Conservation (phyloP, 139 green algal species). For the Mesotaenium endlicherianum region DNA sequence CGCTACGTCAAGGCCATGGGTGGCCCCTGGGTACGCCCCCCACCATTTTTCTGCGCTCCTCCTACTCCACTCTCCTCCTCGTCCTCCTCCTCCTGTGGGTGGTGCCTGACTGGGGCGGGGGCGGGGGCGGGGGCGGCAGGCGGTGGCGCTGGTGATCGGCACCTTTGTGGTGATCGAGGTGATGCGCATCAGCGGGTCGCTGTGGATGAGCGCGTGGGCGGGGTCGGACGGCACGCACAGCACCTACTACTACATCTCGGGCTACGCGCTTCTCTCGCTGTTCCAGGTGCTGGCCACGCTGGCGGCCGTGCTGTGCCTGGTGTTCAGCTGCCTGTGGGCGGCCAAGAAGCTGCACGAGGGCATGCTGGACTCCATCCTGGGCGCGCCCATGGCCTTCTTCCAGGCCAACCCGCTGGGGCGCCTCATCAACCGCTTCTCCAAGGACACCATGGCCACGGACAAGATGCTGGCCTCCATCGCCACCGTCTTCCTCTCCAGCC, state of each 20-base stretch:
- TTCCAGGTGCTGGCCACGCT: too few species aligned
- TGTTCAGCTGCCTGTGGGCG: constrained; percentile 21
- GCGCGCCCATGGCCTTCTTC: constrained; percentile 88
- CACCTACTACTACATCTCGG: too few species aligned
- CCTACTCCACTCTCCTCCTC: too few species aligned
- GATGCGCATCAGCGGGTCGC: neutral
- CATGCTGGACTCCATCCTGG: constrained; percentile 62
- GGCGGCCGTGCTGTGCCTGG: too few species aligned
- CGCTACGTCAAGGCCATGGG: constrained; percentile 45
- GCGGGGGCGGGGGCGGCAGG: neutral
- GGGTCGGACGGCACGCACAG: too few species aligned
- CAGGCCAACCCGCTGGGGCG: constrained; percentile 86
- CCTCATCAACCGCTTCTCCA: constrained; percentile 83
- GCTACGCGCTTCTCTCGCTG: too few species aligned
- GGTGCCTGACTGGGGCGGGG: too few species aligned
- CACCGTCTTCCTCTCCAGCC: constrained; percentile 40
- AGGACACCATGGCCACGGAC: constrained; percentile 51
- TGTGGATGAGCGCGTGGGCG: too few species aligned
- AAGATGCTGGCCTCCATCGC: constrained; percentile 34
- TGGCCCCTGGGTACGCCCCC: neutral
- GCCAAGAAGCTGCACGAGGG: constrained; percentile 41
- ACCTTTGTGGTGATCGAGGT: constrained; percentile 34
- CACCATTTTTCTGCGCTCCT: too few species aligned
- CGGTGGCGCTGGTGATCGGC: constrained; percentile 21
- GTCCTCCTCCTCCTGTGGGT: too few species aligned